Evolutionary conservation across 2,329 filamentous ascomycete species (phyloP).

Genomic region (Dactylellina haptotyla): DNA sequence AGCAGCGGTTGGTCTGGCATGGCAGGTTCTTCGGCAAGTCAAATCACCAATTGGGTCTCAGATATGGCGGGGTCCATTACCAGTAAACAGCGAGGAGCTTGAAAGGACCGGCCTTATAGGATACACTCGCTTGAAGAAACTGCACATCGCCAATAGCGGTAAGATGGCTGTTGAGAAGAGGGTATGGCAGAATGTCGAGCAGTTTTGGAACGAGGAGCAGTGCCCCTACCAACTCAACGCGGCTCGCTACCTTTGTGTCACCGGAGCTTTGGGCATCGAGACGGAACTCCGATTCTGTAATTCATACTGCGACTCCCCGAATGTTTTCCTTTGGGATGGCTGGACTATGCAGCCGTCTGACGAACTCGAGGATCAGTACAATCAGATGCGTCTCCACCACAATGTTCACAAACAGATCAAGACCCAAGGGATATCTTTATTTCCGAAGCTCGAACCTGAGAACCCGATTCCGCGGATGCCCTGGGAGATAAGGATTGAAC

Average conservation of each 20-base stretch:
- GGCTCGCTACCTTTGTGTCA: conserved; percentile 42
- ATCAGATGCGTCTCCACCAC: conserved; percentile 34
- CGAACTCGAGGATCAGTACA: conserved; percentile 12
- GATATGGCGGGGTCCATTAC: conserved; percentile 33
- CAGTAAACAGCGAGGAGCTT: conserved; percentile 19
- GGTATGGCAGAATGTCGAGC: conserved; percentile 28
- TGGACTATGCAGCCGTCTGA: conserved; percentile 25
- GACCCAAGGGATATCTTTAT: neutral
- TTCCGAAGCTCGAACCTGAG: conserved; percentile 30
- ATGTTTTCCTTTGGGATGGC: conserved; percentile 44
- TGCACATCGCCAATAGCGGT: conserved; percentile 47
- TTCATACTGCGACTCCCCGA: conserved; percentile 44
- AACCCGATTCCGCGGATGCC: conserved; percentile 47
- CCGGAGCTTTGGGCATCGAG: conserved; percentile 42
- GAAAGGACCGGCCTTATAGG: conserved; percentile 37
- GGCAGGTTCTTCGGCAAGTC: conserved; percentile 19
- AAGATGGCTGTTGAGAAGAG: conserved; percentile 35
- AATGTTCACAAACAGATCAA: conserved; percentile 33
- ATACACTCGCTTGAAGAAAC: conserved; percentile 40
- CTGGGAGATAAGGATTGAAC: conserved; percentile 39
- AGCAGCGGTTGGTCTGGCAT: neutral
- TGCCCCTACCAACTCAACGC: conserved; percentile 44
- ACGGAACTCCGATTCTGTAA: conserved; percentile 46
- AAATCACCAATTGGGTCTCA: conserved; percentile 45
- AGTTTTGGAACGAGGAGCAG: neutral